Base-by-base conservation (phyloP, 2,329 filamentous ascomycete species). In the Monilinia fructicola region DNA sequence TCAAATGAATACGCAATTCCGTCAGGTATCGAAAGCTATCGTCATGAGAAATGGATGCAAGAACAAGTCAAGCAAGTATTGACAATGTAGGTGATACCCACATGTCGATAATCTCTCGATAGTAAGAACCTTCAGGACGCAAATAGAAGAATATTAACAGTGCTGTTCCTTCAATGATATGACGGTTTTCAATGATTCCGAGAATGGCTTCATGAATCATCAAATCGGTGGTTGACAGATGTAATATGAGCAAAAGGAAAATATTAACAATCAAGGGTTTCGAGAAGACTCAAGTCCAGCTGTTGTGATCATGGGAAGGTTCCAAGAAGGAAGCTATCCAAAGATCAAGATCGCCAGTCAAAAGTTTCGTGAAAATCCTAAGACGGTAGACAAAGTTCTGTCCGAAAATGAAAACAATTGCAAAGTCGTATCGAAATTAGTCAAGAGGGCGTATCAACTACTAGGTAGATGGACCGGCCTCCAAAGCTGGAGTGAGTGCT, bases 401-500 rank as follows among this genome's bases (percentile, higher is more conserved):
- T 23, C 46, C 9, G 56, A 53, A 21, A 65, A 16, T 23, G 16
- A 60, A 28, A 50, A 21, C 18, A 31, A 50, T 52, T 42, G 31
- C 28, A 4, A 40, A 31, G 18, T 55, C 9, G 48, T 26, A 54
- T 40, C 16, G n/a, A 28, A 26, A 44, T 21, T 14, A 50, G 52
- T 5, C 28, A 18, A 5, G 4, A 35, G 4, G 21, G 40, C 16
- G n/a, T 23, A 50, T n/a, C 38, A 3, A 26, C 31, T 59, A 16
- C 35, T 53, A 26, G 7, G 28, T 16, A 42, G 42, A 65, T 61
- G 64, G 46, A 23, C 64, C 46, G 6, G 26, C 61, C 28, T 60
- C 61, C 44, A 69, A 59, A 54, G 64, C 67, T 26, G 68, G 68
- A 64, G 72, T 70, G 21, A 75, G 65, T 59, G 72, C 71, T 54